Conservation (phyloP, 192 early-diverging fungal genomes). For the Coemansia sp. region DNA sequence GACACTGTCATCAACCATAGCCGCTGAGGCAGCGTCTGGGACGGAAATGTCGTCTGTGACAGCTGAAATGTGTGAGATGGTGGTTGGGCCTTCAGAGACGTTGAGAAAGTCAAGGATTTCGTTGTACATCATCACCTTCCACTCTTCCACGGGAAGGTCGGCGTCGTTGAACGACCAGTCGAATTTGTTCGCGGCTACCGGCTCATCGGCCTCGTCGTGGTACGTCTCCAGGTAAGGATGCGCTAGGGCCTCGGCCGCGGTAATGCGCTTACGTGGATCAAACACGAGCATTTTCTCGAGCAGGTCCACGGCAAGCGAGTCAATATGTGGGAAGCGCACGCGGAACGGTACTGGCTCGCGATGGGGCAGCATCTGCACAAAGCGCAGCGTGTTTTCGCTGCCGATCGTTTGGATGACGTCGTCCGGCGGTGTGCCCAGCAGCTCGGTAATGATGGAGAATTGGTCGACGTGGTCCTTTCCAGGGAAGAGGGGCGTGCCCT, state of each 20-base stretch:
- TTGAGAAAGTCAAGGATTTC: slow-evolving; percentile 75
- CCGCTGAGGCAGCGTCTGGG: not conserved
- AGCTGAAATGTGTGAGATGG: slow-evolving; percentile 18
- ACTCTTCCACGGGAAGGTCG: slow-evolving; percentile 80
- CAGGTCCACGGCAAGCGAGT: slow-evolving; percentile 80
- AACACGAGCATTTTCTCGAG: slow-evolving; percentile 90
- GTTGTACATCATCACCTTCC: slow-evolving; percentile 89
- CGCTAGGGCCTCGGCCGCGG: slow-evolving; percentile 78
- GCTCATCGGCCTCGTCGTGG: slow-evolving; percentile 90
- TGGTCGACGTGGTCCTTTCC: slow-evolving; percentile 94
- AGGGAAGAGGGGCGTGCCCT: slow-evolving; percentile 91
- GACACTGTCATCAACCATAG: not conserved
- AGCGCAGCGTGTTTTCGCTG: slow-evolving; percentile 90
- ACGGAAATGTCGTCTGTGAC: slow-evolving; percentile 1
- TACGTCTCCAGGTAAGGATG: slow-evolving; percentile 90
- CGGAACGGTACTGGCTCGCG: slow-evolving; percentile 79
- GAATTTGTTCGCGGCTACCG: slow-evolving; percentile 72
- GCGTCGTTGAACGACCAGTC: slow-evolving; percentile 96
- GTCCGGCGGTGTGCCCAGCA: slow-evolving; percentile 89
- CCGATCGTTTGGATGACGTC: slow-evolving; percentile 90
- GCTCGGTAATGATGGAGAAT: slow-evolving; percentile 91
- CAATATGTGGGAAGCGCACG: slow-evolving; percentile 76
- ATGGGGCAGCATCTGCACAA: slow-evolving; percentile 84
- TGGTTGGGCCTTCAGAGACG: slow-evolving; percentile 53
- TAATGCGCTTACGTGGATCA: slow-evolving; percentile 89